Conservation (phyloP, 768 basidiomycete genomes). For the Lactarius sp. region DNA sequence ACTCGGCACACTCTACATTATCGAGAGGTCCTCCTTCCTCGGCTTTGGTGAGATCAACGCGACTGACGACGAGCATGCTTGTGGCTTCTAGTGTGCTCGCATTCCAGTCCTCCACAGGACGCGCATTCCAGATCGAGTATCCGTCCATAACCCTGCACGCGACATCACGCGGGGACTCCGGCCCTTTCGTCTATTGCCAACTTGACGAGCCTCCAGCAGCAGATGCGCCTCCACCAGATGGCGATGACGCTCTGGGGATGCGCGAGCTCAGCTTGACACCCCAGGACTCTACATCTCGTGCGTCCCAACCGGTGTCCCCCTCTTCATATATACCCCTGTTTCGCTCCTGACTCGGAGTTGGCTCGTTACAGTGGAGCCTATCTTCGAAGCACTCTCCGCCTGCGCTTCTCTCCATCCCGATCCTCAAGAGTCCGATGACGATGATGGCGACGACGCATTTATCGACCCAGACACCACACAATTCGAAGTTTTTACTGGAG, state of each 20-base stretch:
- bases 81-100: conserved; percentile 53
- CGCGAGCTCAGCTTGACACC: conserved; percentile 80
- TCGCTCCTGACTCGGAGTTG: too few species aligned
- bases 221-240: conserved; percentile 30
- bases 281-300: conserved; percentile 51
- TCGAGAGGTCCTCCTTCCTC: conserved; percentile 62
- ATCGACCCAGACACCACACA: conserved; percentile 40
- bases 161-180: conserved; percentile 62
- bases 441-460: conserved; percentile 45
- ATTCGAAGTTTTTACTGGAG: conserved; percentile 53
- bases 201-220: conserved; percentile 61
- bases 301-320: conserved; percentile 31
- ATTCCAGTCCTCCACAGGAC: conserved; percentile 65
- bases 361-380: conserved; percentile 58
- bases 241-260: conserved; percentile 50
- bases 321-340: conserved; percentile 3
- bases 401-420: conserved; percentile 88
- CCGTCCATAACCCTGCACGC: conserved; percentile 92
- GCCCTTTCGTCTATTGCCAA: conserved; percentile 87
- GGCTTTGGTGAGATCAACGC: conserved; percentile 4
- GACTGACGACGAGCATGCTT: not conserved
- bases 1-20: conserved; percentile 72
- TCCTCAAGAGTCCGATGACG: conserved; percentile 44
- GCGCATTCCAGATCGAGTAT: conserved; percentile 82
- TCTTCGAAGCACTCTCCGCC: conserved; percentile 80